phyloP scores from a whole-genome alignment of 75 land plant species.

The Isoetes taiwanensis region DNA sequence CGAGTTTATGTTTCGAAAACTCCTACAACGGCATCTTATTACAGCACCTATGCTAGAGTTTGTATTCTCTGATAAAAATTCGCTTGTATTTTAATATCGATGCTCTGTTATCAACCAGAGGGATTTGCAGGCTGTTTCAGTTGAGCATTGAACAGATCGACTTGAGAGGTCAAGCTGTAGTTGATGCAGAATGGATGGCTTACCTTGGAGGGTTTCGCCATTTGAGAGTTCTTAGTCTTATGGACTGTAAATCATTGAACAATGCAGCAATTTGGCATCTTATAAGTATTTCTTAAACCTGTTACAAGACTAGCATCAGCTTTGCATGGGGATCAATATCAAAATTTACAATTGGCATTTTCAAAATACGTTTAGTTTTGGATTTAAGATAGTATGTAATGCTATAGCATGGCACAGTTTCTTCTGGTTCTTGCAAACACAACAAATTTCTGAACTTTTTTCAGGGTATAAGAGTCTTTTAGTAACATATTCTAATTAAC shows the following conservation, averaged over 20 bases:
- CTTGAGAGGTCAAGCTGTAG: conserved; percentile 44
- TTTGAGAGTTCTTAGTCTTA: conserved; percentile 38
- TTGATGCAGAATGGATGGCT: conserved; percentile 96
- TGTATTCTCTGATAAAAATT: conserved; percentile 8
- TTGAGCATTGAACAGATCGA: conserved; percentile 46
- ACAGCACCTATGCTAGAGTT: conserved; percentile 78
- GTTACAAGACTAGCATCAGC: too few relatives aligned
- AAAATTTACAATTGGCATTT: too few relatives aligned
- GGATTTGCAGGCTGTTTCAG: conserved; percentile 57
- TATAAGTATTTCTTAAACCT: conserved; percentile 43
- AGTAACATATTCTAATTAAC: too few relatives aligned
- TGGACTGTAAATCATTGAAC: conserved; percentile 47
- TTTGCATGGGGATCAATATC: too few relatives aligned
- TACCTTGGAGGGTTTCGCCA: conserved; percentile 67
- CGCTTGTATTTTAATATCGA: neutral
- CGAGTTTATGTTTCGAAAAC: conserved; percentile 47
- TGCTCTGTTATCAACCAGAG: neutral
- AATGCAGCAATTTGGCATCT: conserved; percentile 64
- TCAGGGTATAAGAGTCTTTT: too few relatives aligned
- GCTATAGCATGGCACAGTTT: too few relatives aligned
- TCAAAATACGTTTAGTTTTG: too few relatives aligned
- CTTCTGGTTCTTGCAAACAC: too few relatives aligned
- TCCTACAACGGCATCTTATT: conserved; percentile 45
- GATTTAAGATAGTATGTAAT: too few relatives aligned
- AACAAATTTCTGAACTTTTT: too few relatives aligned